Percentiles rank a stretch among this genome's conserved stretches.
phyloP scores from a whole-genome alignment of 257 asterid species.

The Fraxinus pennsylvanica region DNA sequence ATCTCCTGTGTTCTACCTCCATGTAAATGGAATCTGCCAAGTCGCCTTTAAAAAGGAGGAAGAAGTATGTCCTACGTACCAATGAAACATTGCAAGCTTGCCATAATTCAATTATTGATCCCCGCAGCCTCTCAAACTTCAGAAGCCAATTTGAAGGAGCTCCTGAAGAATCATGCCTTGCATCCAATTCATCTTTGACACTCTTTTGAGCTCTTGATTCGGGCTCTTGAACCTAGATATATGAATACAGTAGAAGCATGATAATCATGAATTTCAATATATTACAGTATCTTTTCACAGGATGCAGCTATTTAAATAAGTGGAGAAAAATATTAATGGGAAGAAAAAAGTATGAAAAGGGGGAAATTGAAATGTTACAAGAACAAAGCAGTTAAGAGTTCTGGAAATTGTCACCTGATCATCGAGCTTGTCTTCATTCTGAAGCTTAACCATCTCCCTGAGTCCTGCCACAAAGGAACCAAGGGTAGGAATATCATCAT shows the following conservation, averaged over 20 bases:
- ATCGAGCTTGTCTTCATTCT: slow-evolving; percentile 36
- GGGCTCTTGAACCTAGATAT: slow-evolving; percentile 30
- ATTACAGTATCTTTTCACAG: background rate
- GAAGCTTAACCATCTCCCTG: slow-evolving; percentile 52
- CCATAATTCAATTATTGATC: slow-evolving; percentile 46
- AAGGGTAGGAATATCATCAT: slow-evolving; percentile 51
- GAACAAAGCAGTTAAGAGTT: background rate
- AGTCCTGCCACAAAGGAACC: slow-evolving; percentile 53
- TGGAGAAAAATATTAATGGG: background rate
- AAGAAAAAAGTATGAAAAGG: background rate
- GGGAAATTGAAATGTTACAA: slow-evolving; percentile 1
- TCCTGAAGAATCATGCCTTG: slow-evolving; percentile 33
- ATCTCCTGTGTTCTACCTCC: slow-evolving; percentile 57
- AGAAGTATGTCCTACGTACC: slow-evolving; percentile 54
- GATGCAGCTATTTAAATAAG: background rate
- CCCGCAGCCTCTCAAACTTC: slow-evolving; percentile 42
- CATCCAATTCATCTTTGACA: slow-evolving; percentile 40
- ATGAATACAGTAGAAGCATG: slow-evolving; percentile 6
- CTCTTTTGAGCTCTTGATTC: slow-evolving; percentile 27
- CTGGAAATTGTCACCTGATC: slow-evolving; percentile 35
- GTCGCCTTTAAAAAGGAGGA: slow-evolving; percentile 54
- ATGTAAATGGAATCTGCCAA: slow-evolving; percentile 51
- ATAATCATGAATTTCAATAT: background rate
- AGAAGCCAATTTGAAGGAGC: slow-evolving; percentile 44
- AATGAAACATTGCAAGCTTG: slow-evolving; percentile 47